These are phyloP conservation scores for Penicillium parvum DNA, from an alignment of 495 filamentous ascomycete species.

Conservation along the genomic window DNA sequence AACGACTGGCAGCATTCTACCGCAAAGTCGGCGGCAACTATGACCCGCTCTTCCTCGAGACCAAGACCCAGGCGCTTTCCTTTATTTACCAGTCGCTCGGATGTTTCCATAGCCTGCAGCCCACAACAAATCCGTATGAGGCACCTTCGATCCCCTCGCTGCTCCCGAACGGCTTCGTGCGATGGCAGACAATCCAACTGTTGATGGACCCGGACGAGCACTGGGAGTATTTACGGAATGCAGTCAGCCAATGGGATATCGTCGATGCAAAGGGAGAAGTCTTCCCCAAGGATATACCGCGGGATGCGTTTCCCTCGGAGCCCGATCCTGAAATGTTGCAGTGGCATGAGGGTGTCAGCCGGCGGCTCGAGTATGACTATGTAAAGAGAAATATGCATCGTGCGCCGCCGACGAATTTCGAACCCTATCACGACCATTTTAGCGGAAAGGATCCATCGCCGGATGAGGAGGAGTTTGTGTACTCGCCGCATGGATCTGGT, in stretches of 20 bases:
- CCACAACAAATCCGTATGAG: constrained; percentile 64
- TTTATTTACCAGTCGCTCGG: constrained; percentile 90
- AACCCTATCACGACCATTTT: constrained; percentile 30
- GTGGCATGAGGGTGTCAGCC: constrained; percentile 74
- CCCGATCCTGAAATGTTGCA: constrained; percentile 72
- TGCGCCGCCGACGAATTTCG: constrained; percentile 31
- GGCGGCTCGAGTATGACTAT: constrained; percentile 40
- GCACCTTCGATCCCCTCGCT: constrained; percentile 77
- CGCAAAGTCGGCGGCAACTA: constrained; percentile 84
- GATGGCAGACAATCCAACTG: constrained; percentile 92
- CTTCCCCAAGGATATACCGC: constrained; percentile 78
- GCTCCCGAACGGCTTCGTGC: constrained; percentile 76
- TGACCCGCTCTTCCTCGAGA: constrained; percentile 78
- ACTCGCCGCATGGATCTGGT: constrained; percentile 8
- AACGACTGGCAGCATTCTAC: constrained; percentile 86
- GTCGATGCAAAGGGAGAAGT: constrained; percentile 64
- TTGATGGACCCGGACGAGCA: constrained; percentile 86
- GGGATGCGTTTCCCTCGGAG: constrained; percentile 65
- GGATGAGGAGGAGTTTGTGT: constrained; percentile 27
- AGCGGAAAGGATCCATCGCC: constrained; percentile 28
- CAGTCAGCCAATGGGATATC: constrained; percentile 71
- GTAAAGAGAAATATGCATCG: constrained; percentile 30
- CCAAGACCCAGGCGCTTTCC: constrained; percentile 68
- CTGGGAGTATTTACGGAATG: constrained; percentile 74
- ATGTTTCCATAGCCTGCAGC: constrained; percentile 76